These are phyloP conservation scores for Moelleriella libera DNA, from an alignment of 2,329 filamentous ascomycete genomes.

Conservation along the genomic window DNA sequence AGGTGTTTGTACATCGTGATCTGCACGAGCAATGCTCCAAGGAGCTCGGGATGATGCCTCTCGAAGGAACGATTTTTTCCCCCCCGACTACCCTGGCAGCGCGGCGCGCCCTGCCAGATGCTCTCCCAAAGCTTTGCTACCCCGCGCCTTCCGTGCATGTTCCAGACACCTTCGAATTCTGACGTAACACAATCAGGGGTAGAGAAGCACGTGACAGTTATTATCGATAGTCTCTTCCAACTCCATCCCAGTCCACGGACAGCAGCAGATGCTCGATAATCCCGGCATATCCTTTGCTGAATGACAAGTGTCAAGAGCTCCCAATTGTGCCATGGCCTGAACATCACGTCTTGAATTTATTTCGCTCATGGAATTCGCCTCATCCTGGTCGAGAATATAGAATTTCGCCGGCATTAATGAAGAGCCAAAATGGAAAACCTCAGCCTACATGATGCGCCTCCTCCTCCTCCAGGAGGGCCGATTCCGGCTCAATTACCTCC, in stretches of 20 bases:
- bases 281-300: background rate
- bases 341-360: background rate
- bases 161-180: conserved; percentile 1
- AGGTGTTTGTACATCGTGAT: too few species aligned
- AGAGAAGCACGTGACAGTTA: background rate
- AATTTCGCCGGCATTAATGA: conserved; percentile 8
- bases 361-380: background rate
- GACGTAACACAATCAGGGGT: background rate
- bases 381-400: background rate
- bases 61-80: background rate
- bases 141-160: conserved; percentile 4
- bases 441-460: conserved; percentile 32
- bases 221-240: conserved; percentile 3
- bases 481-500: conserved; percentile 56
- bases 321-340: too few species aligned
- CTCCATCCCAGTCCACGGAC: background rate
- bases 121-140: background rate
- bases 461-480: conserved; percentile 18
- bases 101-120: background rate
- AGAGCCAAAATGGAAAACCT: conserved; percentile 36
- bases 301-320: too few species aligned
- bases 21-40: too few species aligned
- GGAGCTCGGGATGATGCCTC: too few species aligned
- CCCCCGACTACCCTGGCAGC: background rate
- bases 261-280: background rate